Evolutionary conservation across 2,329 filamentous ascomycete species (phyloP).

Genomic region (Trichoderma sp.): DNA sequence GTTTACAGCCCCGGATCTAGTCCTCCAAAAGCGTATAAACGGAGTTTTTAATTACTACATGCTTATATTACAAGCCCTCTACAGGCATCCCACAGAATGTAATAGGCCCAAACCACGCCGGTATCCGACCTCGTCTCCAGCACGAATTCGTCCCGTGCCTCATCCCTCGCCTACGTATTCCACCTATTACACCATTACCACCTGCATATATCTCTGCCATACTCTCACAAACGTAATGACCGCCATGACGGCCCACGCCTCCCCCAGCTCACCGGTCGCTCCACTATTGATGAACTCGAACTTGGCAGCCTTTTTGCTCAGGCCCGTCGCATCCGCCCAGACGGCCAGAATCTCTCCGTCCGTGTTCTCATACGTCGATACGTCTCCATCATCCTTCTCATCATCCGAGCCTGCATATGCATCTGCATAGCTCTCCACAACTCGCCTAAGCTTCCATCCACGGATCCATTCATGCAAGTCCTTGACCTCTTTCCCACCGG

Average conservation of each 20-base stretch:
- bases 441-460: conserved; percentile 40
- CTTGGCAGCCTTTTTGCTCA: conserved; percentile 30
- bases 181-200: neutral
- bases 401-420: neutral
- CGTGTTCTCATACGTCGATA: conserved; percentile 13
- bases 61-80: neutral
- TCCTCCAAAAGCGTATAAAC: neutral
- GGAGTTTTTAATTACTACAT: neutral
- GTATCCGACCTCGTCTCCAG: neutral
- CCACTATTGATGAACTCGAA: conserved; percentile 44
- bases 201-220: conserved; percentile 20
- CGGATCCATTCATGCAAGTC: conserved; percentile 30
- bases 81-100: neutral
- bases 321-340: conserved; percentile 27
- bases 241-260: conserved; percentile 44
- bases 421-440: neutral
- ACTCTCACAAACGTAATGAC: conserved; percentile 31
- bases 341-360: conserved; percentile 44
- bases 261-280: conserved; percentile 37
- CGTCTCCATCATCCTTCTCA: neutral
- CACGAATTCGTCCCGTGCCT: neutral
- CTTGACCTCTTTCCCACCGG: conserved; percentile 34
- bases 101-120: neutral
- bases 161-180: neutral
- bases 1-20: neutral